phyloP scores from a whole-genome alignment of 163 green algal species.

The Volvox carteri region DNA sequence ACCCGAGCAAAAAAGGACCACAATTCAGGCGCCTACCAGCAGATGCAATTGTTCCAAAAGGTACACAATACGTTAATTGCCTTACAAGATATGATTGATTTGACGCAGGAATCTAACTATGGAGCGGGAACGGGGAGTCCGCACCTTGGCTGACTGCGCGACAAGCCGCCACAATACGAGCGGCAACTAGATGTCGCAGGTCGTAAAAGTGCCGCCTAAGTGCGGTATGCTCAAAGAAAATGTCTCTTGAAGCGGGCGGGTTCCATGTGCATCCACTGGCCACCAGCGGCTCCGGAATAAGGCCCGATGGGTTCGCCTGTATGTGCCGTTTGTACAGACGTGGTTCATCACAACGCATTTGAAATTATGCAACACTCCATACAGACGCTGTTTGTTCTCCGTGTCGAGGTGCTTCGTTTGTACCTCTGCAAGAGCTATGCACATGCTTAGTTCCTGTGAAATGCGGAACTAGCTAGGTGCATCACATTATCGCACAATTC shows the following conservation, averaged over 20 bases:
- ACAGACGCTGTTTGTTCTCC: too few species aligned
- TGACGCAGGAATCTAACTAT: not conserved
- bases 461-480: too few species aligned
- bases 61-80: not conserved
- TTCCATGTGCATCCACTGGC: not conserved
- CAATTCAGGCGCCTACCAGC: conserved; percentile 20
- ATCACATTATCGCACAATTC: too few species aligned
- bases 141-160: conserved; percentile 12
- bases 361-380: too few species aligned
- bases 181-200: not conserved
- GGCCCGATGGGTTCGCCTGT: conserved; percentile 2
- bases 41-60: not conserved
- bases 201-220: not conserved
- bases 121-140: not conserved
- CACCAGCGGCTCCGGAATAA: not conserved
- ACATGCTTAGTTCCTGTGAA: too few species aligned
- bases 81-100: not conserved
- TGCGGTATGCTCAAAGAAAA: not conserved
- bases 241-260: not conserved
- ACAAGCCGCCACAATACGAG: conserved; percentile 26
- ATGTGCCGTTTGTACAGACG: not conserved
- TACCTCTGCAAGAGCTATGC: too few species aligned
- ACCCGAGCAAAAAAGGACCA: conserved; percentile 17
- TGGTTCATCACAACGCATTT: too few species aligned
- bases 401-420: too few species aligned